phyloP scores from a whole-genome alignment of 1,284 basidiomycete species.

The Cryptococcus sp. region DNA sequence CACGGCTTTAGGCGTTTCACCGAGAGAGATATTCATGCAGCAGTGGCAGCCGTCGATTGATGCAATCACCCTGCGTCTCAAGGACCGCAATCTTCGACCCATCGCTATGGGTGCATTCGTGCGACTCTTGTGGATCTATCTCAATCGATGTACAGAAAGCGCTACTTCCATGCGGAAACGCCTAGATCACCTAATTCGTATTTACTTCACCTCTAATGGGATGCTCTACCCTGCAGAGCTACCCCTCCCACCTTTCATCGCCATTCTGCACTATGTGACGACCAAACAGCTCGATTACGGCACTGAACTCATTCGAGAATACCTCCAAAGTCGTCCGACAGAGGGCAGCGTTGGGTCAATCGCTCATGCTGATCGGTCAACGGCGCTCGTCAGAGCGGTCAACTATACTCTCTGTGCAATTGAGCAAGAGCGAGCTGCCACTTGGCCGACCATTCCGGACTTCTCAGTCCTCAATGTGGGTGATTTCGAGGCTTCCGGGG shows the following conservation, averaged over 20 bases:
- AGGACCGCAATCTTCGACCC: slow-evolving; percentile 77
- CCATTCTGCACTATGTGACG: slow-evolving; percentile 79
- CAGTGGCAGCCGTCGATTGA: slow-evolving; percentile 78
- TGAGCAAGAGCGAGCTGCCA: slow-evolving; percentile 68
- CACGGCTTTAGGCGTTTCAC: slow-evolving; percentile 81
- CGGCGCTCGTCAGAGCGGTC: slow-evolving; percentile 75
- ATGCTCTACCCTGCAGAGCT: slow-evolving; percentile 71
- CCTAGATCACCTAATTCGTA: slow-evolving; percentile 73
- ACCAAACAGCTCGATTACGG: slow-evolving; percentile 86
- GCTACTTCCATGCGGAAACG: slow-evolving; percentile 74
- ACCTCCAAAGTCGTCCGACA: slow-evolving; percentile 66
- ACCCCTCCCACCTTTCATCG: slow-evolving; percentile 72
- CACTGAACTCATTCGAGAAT: slow-evolving; percentile 73
- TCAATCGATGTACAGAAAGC: slow-evolving; percentile 87
- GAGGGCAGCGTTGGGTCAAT: slow-evolving; percentile 52
- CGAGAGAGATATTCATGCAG: slow-evolving; percentile 78
- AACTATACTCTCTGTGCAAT: slow-evolving; percentile 70
- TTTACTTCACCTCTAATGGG: slow-evolving; percentile 74
- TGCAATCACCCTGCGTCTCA: slow-evolving; percentile 69
- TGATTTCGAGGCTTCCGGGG: slow-evolving; percentile 71
- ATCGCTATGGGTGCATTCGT: slow-evolving; percentile 79
- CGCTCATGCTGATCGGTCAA: slow-evolving; percentile 70
- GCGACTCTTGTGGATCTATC: slow-evolving; percentile 88
- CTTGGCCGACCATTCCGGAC: slow-evolving; percentile 76
- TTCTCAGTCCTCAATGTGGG: slow-evolving; percentile 60